These are phyloP conservation scores for Colletotrichum sp. DNA, from an alignment of 2,329 filamentous ascomycete genomes.

Conservation along the genomic window DNA sequence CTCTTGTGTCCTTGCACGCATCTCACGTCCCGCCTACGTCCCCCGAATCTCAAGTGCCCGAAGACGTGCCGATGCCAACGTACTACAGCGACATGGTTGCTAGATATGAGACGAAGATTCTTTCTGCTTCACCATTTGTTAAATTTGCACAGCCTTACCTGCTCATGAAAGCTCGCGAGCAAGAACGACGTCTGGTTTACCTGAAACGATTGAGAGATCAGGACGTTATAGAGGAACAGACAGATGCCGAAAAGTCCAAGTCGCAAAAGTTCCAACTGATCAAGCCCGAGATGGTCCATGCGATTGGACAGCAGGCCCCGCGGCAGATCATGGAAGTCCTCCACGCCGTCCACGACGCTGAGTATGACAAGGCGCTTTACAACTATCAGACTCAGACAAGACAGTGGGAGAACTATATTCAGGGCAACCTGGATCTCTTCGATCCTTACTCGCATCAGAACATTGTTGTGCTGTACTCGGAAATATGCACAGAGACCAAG, in stretches of 20 bases:
- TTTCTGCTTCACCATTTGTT: slow-evolving; percentile 96
- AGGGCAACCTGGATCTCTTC: slow-evolving; percentile 87
- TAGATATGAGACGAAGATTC: slow-evolving; percentile 89
- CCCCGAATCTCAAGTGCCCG: slow-evolving; percentile 66
- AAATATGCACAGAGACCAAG: slow-evolving; percentile 91
- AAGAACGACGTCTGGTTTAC: slow-evolving; percentile 84
- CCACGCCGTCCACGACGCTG: slow-evolving; percentile 92
- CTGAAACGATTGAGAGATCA: slow-evolving; percentile 85
- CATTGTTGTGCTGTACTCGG: slow-evolving; percentile 91
- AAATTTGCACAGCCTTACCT: slow-evolving; percentile 94
- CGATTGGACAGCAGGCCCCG: slow-evolving; percentile 79
- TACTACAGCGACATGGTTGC: slow-evolving; percentile 96
- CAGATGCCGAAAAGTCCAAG: slow-evolving; percentile 65
- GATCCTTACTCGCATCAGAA: slow-evolving; percentile 96
- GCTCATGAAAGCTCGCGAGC: slow-evolving; percentile 88
- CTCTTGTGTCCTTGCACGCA: slow-evolving; percentile 44
- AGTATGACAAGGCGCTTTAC: slow-evolving; percentile 94
- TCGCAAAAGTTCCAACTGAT: slow-evolving; percentile 86
- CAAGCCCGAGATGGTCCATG: slow-evolving; percentile 93
- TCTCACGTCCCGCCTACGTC: slow-evolving; percentile 44
- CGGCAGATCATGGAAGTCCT: slow-evolving; percentile 91
- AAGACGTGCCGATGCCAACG: slow-evolving; percentile 84
- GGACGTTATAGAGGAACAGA: slow-evolving; percentile 61
- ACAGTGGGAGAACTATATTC: slow-evolving; percentile 95
- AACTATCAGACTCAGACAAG: slow-evolving; percentile 93